Evolutionary conservation across 306 rosid genomes (phyloP), one percentile per base, ranked within the genome.

Genomic region (Quercus agrifolia): DNA sequence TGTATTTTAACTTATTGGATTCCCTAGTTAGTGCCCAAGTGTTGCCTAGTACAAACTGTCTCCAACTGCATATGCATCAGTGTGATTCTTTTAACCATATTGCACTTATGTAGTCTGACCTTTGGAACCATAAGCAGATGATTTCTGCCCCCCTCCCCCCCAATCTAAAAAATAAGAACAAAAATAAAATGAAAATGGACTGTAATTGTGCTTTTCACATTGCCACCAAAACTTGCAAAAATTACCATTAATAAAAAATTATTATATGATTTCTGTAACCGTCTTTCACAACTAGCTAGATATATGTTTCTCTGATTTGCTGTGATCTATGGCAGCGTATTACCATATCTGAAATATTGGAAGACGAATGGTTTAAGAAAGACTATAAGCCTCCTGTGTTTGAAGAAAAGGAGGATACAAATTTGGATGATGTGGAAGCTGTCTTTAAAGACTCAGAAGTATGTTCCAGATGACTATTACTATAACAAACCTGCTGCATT

Each of bases 381-480:
- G 94, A 85, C 70, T 91, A 87, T 73, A 93, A 88, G 82, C 91
- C 98, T 79, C 92, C 95, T 3, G 81, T 89, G 68, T 95, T 95
- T n/a, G 92, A 90, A 80, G 99, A 93, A 92, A 89, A 75, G 30
- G 90, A 86, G 76, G 89, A 88, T 58, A 87, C 91, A 75, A 95
- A 90, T 88, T 90, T 93, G 35, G 99, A 95, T 54, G 99, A 95
- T 71, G 92, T 95, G 15, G 99, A 95, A 87, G 99, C 99, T 41
- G 99, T 93, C 84, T 93, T 95, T 62, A 90, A 91, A 82, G 99
- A 95, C 87, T 91, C 89, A 25, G 98, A 90, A 85, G 99, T 95
- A 91, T 71, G 98, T 83, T 70, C 56, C 85, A 66, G 75, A 86
- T 79, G 18, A 54, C n/a, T 54, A 54, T 15, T 56, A 3, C 67